Evolutionary conservation across 2,329 filamentous ascomycete genomes (phyloP).

Genomic region (Apiospora rasikravindrae): DNA sequence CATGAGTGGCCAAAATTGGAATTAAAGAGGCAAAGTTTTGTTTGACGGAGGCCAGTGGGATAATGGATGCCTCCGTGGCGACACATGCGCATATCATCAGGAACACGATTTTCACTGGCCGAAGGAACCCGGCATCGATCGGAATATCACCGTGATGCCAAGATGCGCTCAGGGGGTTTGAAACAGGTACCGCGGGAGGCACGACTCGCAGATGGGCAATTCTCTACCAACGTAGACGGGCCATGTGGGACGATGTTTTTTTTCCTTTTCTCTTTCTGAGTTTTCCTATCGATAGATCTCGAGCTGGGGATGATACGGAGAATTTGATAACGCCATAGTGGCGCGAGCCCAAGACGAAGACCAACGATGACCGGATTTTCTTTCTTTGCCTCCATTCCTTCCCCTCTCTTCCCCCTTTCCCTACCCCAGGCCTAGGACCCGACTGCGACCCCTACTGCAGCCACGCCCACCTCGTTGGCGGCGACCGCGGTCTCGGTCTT

Average conservation of each 20-base stretch:
- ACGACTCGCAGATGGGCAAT: not conserved
- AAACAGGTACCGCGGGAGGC: not conserved
- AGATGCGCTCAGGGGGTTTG: not conserved
- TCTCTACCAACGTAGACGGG: not conserved
- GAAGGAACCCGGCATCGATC: not conserved
- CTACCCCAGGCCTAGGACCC: not conserved
- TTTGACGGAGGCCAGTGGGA: not conserved
- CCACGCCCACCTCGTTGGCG: not conserved
- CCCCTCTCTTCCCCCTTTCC: not conserved
- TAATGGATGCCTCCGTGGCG: not conserved
- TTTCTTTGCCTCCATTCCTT: too few relatives aligned
- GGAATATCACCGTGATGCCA: not conserved
- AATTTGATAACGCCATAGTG: not conserved
- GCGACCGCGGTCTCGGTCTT: too few relatives aligned
- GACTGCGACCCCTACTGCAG: not conserved
- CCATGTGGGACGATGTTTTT: not conserved
- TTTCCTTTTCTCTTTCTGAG: too few relatives aligned
- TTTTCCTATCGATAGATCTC: not conserved
- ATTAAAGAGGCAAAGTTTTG: not conserved
- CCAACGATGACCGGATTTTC: not conserved
- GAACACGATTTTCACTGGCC: not conserved
- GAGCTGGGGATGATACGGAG: not conserved
- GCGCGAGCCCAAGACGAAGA: not conserved
- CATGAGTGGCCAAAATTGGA: not conserved
- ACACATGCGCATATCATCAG: not conserved